Base-by-base conservation (phyloP, 192 early-diverging fungal species). In the Coemansia sp. region DNA sequence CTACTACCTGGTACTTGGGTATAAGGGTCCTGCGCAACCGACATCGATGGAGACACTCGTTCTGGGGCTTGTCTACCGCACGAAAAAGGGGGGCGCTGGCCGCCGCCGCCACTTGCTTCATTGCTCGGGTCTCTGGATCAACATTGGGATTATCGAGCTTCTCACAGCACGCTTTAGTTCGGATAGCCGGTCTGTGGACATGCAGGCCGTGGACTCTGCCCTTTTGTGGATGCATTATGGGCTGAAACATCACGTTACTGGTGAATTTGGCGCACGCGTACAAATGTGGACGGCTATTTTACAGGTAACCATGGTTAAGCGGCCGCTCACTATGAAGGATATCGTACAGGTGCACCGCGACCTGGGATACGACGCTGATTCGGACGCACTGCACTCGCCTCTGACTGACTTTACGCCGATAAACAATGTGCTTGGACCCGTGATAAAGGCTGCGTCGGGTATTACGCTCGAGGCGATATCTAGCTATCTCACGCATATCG, bases 1-100 rank as follows among this genome's bases (percentile, higher is more conserved):
- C 5, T 79, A 71, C 69, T 79, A 79, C 51, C 21, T n/a, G 29
- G 45, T 74, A 12, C 29, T 79, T 4, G 73, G 77, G 5, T 74
- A 79, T 57, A 19, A 37, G 2, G 66, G 77, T n/a, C n/a, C 50
- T 1, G 29, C 10, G 10, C 42, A 19, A n/a, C 77, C 77, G 29
- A 64, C n/a, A 38, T 68, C 72, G 8, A 34, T 29, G 34, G 29
- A 27, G 12, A n/a, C 44, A 23, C 51, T 74, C 17, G 44, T 25
- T 25, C 19, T 51, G 25, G 34, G 15, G 4, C 25, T 53, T 14
- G 25, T 51, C 4, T 25, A 37, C 12, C 29, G 27, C 25, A 31
- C 46, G 34, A 14, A 19, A 34, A 15, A 64, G n/a, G 31, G 32
- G 0, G 6, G 36, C 2, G 14, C 14, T 23, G 41, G 12, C 12